Evolutionary conservation across 441 rosid species (phyloP).

Genomic region (Erodium texanum): DNA sequence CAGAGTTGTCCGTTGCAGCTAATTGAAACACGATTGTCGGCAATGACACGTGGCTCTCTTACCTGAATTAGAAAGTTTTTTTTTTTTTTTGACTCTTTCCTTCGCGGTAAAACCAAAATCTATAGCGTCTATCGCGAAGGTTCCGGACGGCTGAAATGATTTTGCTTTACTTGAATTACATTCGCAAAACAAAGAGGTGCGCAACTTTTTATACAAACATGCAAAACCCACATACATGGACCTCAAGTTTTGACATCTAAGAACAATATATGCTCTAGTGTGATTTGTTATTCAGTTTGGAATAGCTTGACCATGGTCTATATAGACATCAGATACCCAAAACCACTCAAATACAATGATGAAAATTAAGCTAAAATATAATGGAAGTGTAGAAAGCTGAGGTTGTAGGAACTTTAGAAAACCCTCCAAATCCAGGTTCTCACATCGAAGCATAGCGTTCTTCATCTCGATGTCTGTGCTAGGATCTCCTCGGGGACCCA

Average conservation of each 20-base stretch:
- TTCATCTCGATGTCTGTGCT: not conserved
- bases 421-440: not conserved
- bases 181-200: not conserved
- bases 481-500: not conserved
- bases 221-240: constrained; percentile 11
- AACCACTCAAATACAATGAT: constrained; percentile 11
- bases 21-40: not conserved
- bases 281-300: constrained; percentile 17
- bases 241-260: constrained; percentile 8
- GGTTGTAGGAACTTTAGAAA: not conserved
- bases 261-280: constrained; percentile 6
- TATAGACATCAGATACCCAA: constrained; percentile 25
- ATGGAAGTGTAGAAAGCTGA: constrained; percentile 4
- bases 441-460: not conserved
- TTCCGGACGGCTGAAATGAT: no score
- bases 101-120: not conserved
- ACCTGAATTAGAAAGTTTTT: not conserved
- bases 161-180: no score
- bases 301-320: constrained; percentile 21
- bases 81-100: not conserved
- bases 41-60: not conserved
- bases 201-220: not conserved
- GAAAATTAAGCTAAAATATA: constrained; percentile 15
- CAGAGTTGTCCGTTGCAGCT: not conserved
- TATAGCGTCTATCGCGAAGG: no score